Evolutionary conservation across 306 rosid genomes (phyloP), one percentile per base, ranked within the genome.

Genomic region (Styphnolobium japonicum): DNA sequence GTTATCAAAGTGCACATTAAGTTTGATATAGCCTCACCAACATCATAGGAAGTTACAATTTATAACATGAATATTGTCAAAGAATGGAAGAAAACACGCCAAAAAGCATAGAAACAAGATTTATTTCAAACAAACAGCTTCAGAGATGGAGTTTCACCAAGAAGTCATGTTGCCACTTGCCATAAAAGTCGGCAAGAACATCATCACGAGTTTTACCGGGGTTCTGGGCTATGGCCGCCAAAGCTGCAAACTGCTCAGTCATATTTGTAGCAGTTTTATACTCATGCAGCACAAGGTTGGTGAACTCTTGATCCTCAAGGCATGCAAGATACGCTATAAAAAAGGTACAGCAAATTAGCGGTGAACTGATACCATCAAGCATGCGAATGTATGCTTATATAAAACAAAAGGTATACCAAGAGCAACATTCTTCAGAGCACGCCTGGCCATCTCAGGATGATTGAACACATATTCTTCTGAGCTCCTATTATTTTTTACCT

Each of bases 231-330:
- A 93, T 64, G 65, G 99, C 98, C 18, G 89, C 96, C 88, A 96
- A 83, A 73, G 99, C 99, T 62, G 98, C 91, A 83, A 96, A 91
- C 74, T 96, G 99, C 23, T 96, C 99, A 0, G 99, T 96, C 99
- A 96, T 93, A 87, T 96, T 96, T 82, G 98, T 89, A 72, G 99
- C 98, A 71, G 86, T 71, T 72, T 64, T 80, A 77, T 96, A 96
- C 87, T 96, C 99, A 1, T 84, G 67, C 67, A 93, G 81, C 1
- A 81, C 92, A 70, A 91, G 86, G 76, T 89, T 37, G 6, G 85
- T 79, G 73, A 76, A 79, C 78, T 78, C 85, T 45, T 85, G 81
- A 67, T 88, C 99, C 83, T 87, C 96, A n/a, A 93, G 84, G 43
- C 77, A 77, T 56, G 88, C 96, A 64, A 96, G 94, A 90, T 96